Conservation (phyloP, 1,284 basidiomycete species). For the Apiotrichum brassicae region DNA sequence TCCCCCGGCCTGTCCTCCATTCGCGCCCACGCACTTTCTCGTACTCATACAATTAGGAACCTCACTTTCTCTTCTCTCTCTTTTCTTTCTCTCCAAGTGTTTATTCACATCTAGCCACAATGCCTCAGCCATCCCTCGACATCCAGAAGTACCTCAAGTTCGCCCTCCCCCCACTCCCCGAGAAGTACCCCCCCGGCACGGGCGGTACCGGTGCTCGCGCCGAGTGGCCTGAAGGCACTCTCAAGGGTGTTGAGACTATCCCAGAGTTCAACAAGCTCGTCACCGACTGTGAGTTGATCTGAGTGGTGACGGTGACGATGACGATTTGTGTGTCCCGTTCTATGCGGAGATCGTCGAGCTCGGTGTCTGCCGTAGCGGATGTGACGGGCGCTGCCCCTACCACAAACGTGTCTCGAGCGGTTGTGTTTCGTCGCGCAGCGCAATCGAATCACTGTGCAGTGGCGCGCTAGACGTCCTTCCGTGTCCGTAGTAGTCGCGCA, state of each 20-base stretch:
- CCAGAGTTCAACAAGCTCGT: constrained; percentile 36
- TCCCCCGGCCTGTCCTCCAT: too few species aligned
- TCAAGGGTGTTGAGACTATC: constrained; percentile 41
- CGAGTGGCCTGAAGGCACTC: constrained; percentile 35
- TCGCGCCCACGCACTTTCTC: background rate
- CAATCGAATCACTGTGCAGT: too few species aligned
- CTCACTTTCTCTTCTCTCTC: background rate
- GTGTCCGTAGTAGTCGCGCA: too few species aligned
- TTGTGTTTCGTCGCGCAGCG: too few species aligned
- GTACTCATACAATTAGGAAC: too few species aligned
- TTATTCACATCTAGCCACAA: constrained; percentile 16
- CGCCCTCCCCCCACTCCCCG: constrained; percentile 33
- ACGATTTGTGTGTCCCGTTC: background rate
- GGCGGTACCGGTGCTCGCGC: constrained; percentile 43
- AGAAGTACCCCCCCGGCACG: constrained; percentile 45
- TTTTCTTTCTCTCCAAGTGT: background rate
- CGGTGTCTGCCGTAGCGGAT: too few species aligned
- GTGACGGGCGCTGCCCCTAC: too few species aligned
- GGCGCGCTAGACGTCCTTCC: too few species aligned
- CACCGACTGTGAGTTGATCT: constrained; percentile 35
- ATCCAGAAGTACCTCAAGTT: constrained; percentile 42
- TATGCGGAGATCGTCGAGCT: too few species aligned
- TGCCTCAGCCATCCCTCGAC: constrained; percentile 47
- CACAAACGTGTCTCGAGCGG: too few species aligned
- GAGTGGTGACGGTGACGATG: background rate